phyloP scores from a whole-genome alignment of 352 stramenopile species.

The Globisporangium megalacanthum region DNA sequence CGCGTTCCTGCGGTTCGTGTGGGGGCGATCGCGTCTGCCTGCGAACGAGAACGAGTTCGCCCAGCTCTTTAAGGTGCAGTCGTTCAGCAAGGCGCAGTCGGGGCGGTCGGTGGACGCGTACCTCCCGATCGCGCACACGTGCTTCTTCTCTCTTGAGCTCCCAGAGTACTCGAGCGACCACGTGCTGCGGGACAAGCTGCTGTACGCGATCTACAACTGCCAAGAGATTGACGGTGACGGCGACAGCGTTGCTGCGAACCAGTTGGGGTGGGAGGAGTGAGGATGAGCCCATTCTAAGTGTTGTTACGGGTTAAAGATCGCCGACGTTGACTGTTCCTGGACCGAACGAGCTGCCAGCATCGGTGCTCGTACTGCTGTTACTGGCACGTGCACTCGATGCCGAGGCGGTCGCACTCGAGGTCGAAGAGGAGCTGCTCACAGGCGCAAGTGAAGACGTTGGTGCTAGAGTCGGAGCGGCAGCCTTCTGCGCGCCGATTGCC shows the following conservation, averaged over 20 bases:
- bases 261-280: conserved; percentile 75
- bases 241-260: conserved; percentile 73
- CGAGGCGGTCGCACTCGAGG: conserved; percentile 1
- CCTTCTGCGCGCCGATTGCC: conserved; percentile 17
- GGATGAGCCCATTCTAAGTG: neutral
- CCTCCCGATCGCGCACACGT: conserved; percentile 97
- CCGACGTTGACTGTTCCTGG: conserved; percentile 13
- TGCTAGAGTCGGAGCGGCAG: neutral
- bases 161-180: conserved; percentile 89
- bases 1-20: conserved; percentile 89
- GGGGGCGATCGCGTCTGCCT: conserved; percentile 87
- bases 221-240: conserved; percentile 90
- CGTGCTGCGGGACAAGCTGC: conserved; percentile 69
- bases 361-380: neutral
- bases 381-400: neutral
- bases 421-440: neutral
- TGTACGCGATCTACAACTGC: conserved; percentile 93
- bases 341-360: conserved; percentile 2
- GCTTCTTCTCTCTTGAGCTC: conserved; percentile 97
- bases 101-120: conserved; percentile 64
- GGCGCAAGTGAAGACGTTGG: neutral
- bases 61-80: conserved; percentile 91
- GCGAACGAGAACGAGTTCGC: conserved; percentile 77
- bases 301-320: conserved; percentile 3
- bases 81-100: conserved; percentile 57